Evolutionary conservation across 2,329 filamentous ascomycete species (phyloP).

Genomic region (Trichoderma cornu-damae): DNA sequence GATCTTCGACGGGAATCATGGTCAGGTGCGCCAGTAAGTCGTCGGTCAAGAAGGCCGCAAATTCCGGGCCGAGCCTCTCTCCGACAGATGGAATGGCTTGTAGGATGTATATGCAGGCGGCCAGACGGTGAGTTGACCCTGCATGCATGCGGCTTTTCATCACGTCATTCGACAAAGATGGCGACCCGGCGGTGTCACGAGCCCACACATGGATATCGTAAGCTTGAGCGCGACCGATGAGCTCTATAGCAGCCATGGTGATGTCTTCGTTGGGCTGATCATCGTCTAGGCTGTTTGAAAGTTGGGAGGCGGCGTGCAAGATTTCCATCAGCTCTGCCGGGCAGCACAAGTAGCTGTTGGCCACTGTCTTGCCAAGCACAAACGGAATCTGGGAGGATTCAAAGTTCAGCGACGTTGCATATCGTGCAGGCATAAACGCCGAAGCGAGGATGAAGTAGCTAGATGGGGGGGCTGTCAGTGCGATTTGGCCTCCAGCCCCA

Average conservation of each 20-base stretch:
- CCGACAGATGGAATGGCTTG: constrained; percentile 34
- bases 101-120: constrained; percentile 44
- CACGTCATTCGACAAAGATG: constrained; percentile 32
- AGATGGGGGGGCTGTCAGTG: not conserved
- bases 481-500: not conserved
- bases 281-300: constrained; percentile 32
- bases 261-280: constrained; percentile 29
- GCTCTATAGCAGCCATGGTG: constrained; percentile 29
- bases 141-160: constrained; percentile 37
- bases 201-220: constrained; percentile 42
- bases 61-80: constrained; percentile 24
- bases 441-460: constrained; percentile 45
- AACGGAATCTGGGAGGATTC: constrained; percentile 34
- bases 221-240: constrained; percentile 36
- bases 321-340: constrained; percentile 42
- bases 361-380: constrained; percentile 38
- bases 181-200: constrained; percentile 31
- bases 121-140: constrained; percentile 41
- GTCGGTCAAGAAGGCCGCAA: constrained; percentile 34
- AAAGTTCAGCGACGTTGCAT: constrained; percentile 33
- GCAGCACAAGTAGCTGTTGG: constrained; percentile 45
- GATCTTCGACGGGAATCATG: constrained; percentile 44
- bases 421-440: constrained; percentile 36
- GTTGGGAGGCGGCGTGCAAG: constrained; percentile 38
- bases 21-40: constrained; percentile 46